phyloP scores from a whole-genome alignment of 371 early-diverging fungal genomes.

The Entomophthora muscae region DNA sequence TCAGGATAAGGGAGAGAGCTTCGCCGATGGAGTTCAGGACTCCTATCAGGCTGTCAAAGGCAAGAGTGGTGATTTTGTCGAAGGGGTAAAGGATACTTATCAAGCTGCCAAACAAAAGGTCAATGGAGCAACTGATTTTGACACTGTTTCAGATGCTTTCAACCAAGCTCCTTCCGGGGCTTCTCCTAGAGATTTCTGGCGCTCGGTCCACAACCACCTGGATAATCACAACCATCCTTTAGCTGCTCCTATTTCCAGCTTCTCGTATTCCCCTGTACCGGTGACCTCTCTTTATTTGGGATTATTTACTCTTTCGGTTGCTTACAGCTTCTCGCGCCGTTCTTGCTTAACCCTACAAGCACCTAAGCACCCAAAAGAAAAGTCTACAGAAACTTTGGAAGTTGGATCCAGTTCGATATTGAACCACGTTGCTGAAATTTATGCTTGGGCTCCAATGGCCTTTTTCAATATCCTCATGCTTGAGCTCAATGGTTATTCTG shows the following conservation, averaged over 20 bases:
- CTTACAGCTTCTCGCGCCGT: background rate
- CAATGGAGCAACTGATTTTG: background rate
- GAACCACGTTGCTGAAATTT: background rate
- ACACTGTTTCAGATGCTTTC: background rate
- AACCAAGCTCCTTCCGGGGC: background rate
- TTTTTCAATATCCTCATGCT: background rate
- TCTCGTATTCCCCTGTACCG: background rate
- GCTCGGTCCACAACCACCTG: background rate
- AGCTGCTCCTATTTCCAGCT: conserved; percentile 1
- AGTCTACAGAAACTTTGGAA: background rate
- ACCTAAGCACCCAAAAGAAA: background rate
- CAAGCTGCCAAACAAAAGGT: background rate
- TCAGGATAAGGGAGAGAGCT: background rate
- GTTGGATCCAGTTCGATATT: background rate
- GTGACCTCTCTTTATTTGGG: conserved; percentile 1
- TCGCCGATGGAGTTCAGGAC: background rate
- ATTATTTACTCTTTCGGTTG: background rate
- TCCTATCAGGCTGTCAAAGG: background rate
- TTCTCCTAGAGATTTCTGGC: background rate
- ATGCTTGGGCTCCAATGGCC: background rate
- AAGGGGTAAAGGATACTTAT: background rate
- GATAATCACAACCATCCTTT: background rate
- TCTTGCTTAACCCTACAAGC: too few relatives aligned
- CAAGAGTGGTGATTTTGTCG: too few relatives aligned
- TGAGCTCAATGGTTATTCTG: conserved; percentile 3